These are phyloP conservation scores for Backusella liffmaniae DNA, from an alignment of 192 early-diverging fungal genomes.

Conservation along the genomic window DNA sequence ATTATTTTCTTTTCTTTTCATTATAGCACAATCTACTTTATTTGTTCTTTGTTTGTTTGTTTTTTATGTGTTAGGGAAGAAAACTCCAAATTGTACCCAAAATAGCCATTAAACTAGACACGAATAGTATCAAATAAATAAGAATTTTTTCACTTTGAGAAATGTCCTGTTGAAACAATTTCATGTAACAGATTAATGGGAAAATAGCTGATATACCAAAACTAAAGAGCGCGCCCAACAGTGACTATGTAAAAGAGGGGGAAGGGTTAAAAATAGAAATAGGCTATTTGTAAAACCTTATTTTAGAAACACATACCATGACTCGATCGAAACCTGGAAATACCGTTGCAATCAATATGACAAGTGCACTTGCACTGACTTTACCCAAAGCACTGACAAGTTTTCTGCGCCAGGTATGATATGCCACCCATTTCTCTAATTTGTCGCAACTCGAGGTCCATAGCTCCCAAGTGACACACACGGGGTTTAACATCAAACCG, in stretches of 20 bases:
- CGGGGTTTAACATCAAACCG: constrained; percentile 60
- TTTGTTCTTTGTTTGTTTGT: background rate
- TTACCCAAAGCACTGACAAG: constrained; percentile 29
- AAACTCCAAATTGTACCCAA: constrained; percentile 33
- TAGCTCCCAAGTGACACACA: constrained; percentile 48
- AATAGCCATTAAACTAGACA: constrained; percentile 16
- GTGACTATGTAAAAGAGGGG: constrained; percentile 7
- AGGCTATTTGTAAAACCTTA: background rate
- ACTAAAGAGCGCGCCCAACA: constrained; percentile 34
- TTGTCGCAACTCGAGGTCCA: constrained; percentile 13
- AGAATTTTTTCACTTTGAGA: constrained; percentile 4
- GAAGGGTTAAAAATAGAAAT: background rate
- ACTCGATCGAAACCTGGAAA: constrained; percentile 68
- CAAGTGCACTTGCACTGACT: constrained; percentile 30
- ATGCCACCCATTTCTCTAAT: constrained; percentile 29
- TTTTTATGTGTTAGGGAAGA: constrained; percentile 11
- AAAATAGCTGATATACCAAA: constrained; percentile 40
- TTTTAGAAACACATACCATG: constrained; percentile 47
- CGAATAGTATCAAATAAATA: constrained; percentile 9
- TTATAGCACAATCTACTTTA: constrained; percentile 9
- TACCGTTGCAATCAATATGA: constrained; percentile 50
- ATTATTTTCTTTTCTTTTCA: background rate
- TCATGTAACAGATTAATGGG: constrained; percentile 33
- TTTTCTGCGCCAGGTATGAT: constrained; percentile 26
- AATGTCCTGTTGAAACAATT: constrained; percentile 22